Base-by-base conservation (phyloP, 2,329 filamentous ascomycete species). In the Fusarium sp. region DNA sequence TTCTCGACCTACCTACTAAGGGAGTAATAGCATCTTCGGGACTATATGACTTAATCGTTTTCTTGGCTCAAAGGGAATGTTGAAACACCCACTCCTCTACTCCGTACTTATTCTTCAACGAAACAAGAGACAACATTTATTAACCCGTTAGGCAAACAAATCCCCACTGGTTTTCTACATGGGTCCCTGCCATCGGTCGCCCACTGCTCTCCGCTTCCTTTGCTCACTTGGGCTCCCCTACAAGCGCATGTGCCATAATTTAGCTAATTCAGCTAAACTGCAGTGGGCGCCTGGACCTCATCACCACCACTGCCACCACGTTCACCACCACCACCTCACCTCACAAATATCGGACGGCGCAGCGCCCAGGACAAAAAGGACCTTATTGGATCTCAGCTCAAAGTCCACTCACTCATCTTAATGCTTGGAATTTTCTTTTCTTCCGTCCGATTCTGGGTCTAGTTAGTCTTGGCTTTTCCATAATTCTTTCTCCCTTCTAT, bases 341-440 rank as follows among this genome's bases (percentile, higher is more conserved):
- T 47, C 55, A 63, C 63, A 38, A 63, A 60, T 68, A 74, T 66
- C 57, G 49, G 47, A 60, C 71, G 71, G 71, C 72, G 58, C 66
- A 74, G 71, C 70, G 70, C 70, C 70, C 56, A 61, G 48, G 66
- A 70, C 66, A 57, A 63, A 60, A 64, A 64, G 55, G 41, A 55
- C 44, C 47, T 45, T 33, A 65, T 61, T 51, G 61, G 66, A 58
- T 57, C 66, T 66, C 56, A 59, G 49, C 65, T 48, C 60, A 60
- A 72, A 72, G 59, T 67, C 63, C 68, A 69, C 68, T 70, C 71
- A 58, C 68, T 70, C 71, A 58, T 64, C 56, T 70, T 65, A 28
- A 68, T 56, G 55, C 63, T 51, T 74, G 71, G 71, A 74, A 62
- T 72, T 74, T 65, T 60, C 54, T 63, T 38, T 52, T 35, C 48